These are phyloP conservation scores for Jatropha multifida DNA, from an alignment of 441 rosid species.

Conservation along the genomic window DNA sequence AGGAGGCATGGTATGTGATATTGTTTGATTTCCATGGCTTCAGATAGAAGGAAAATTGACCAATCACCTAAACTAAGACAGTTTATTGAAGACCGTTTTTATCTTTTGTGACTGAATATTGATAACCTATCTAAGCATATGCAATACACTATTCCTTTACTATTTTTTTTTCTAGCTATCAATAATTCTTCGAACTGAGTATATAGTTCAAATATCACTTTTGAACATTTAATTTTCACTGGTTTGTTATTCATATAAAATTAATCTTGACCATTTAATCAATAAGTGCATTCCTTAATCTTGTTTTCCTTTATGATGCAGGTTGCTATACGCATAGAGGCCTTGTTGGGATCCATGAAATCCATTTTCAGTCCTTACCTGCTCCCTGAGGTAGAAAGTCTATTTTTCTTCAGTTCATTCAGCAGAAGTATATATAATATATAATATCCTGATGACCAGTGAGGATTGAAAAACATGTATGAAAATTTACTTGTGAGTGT, in stretches of 20 bases:
- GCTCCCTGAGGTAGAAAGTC: slow-evolving; percentile 51
- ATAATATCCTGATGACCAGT: neutral
- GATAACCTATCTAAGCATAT: neutral
- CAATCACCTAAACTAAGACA: neutral
- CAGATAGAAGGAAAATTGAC: neutral
- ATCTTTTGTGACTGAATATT: neutral
- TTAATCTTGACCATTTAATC: neutral
- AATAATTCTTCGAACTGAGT: neutral
- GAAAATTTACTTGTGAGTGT: neutral
- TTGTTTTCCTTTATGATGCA: slow-evolving; percentile 27
- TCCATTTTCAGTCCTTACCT: slow-evolving; percentile 56
- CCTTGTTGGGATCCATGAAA: slow-evolving; percentile 47
- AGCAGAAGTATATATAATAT: neutral
- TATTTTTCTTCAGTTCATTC: neutral
- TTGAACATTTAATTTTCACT: neutral
- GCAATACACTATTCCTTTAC: neutral
- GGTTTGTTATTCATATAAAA: neutral
- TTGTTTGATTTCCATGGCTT: neutral
- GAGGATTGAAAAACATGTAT: neutral
- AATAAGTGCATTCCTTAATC: neutral
- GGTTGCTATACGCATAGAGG: slow-evolving; percentile 69
- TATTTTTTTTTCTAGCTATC: neutral
- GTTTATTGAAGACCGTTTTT: neutral
- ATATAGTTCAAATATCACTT: neutral
- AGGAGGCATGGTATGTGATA: slow-evolving; percentile 67